Evolutionary conservation across 1,284 basidiomycete species (phyloP).

Genomic region (Cronartium quercuum): DNA sequence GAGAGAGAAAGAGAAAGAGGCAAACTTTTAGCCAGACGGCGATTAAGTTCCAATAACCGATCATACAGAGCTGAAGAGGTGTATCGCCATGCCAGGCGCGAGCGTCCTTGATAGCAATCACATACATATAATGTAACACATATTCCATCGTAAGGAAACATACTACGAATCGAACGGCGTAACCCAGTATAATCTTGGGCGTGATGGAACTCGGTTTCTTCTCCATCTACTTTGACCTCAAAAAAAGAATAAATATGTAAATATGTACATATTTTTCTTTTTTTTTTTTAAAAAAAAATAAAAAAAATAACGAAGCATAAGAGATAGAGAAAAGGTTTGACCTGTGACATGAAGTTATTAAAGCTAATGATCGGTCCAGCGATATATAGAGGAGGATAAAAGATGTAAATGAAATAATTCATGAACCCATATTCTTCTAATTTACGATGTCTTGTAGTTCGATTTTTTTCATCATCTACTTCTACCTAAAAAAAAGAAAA

Average conservation of each 20-base stretch:
- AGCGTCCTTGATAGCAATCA: constrained; percentile 90
- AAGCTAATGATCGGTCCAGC: constrained; percentile 95
- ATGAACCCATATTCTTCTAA: constrained; percentile 56
- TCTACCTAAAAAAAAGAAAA: neutral
- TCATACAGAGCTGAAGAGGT: constrained; percentile 77
- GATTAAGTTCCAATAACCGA: constrained; percentile 95
- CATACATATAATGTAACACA: constrained; percentile 89
- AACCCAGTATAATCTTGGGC: constrained; percentile 52
- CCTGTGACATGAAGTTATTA: constrained; percentile 91
- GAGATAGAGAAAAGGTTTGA: constrained; percentile 49
- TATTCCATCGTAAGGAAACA: constrained; percentile 81
- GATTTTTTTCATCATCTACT: constrained; percentile 56
- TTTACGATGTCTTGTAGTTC: constrained; percentile 54
- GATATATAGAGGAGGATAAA: constrained; percentile 91
- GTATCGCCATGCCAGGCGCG: constrained; percentile 60
- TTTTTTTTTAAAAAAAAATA: neutral
- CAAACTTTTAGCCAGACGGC: constrained; percentile 91
- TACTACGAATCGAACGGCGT: constrained; percentile 65
- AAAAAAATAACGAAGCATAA: constrained; percentile 22
- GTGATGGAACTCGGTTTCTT: constrained; percentile 53
- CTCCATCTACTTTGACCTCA: constrained; percentile 41
- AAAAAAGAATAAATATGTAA: neutral
- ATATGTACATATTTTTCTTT: constrained; percentile 52
- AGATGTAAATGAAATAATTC: constrained; percentile 66
- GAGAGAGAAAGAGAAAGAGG: constrained; percentile 11